Conservation (phyloP, 1,139 yeast species). For the Yamadazyma diospyri region DNA sequence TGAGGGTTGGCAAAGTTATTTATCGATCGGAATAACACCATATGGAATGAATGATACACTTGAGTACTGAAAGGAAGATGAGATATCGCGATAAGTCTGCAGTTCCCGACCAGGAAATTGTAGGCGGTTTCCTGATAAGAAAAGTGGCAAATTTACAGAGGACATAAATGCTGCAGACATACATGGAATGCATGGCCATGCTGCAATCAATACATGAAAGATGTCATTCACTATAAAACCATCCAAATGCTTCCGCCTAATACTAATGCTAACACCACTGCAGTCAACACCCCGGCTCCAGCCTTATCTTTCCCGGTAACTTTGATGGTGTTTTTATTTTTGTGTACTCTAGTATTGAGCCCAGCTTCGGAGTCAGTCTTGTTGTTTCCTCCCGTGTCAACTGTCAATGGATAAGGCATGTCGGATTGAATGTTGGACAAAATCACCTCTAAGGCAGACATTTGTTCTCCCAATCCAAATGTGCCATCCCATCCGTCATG, state of each 20-base stretch:
- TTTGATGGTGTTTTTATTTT: constrained; percentile 27
- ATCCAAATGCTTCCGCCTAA: constrained; percentile 45
- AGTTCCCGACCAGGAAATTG: neutral
- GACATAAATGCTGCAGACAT: too few relatives aligned
- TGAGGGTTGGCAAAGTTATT: constrained; percentile 43
- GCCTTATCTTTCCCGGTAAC: constrained; percentile 41
- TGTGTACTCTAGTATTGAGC: constrained; percentile 21
- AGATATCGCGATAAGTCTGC: neutral
- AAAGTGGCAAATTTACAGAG: neutral
- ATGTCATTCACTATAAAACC: constrained; percentile 37
- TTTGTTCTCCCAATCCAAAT: constrained; percentile 78
- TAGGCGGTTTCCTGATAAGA: constrained; percentile 1
- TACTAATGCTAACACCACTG: constrained; percentile 34
- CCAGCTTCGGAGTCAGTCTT: constrained; percentile 49
- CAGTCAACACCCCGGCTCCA: constrained; percentile 48
- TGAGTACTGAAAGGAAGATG: neutral
- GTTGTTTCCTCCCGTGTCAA: constrained; percentile 45
- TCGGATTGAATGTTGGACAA: constrained; percentile 27
- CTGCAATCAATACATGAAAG: too few relatives aligned
- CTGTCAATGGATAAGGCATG: constrained; percentile 32
- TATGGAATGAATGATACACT: too few relatives aligned
- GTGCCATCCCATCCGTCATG: constrained; percentile 55
- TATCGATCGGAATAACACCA: constrained; percentile 43
- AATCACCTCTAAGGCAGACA: constrained; percentile 70
- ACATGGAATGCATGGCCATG: too few relatives aligned